These are phyloP conservation scores for Elsinoe ampelina DNA, from an alignment of 2,329 filamentous ascomycete species.

Conservation along the genomic window DNA sequence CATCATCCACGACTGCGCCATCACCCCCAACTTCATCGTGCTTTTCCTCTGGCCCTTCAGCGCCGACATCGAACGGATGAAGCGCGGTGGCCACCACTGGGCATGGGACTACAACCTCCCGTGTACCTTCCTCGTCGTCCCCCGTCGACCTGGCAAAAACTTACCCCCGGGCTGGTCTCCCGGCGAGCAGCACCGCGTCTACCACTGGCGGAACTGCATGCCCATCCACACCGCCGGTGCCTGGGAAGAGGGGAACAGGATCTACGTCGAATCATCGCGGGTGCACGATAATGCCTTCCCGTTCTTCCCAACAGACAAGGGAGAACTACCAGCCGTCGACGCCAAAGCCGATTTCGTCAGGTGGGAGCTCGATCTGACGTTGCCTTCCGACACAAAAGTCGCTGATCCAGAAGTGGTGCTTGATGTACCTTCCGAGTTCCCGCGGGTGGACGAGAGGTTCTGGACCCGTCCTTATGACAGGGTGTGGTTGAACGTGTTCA, in stretches of 20 bases:
- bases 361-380: conserved; percentile 33
- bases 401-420: conserved; percentile 26
- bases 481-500: conserved; percentile 34
- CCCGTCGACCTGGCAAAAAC: conserved; percentile 17
- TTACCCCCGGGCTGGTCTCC: conserved; percentile 7
- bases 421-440: conserved; percentile 36
- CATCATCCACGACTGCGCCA: conserved; percentile 33
- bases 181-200: conserved; percentile 14
- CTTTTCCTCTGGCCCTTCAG: conserved; percentile 33
- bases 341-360: conserved; percentile 36
- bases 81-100: conserved; percentile 33
- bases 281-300: conserved; percentile 37
- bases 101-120: conserved; percentile 27
- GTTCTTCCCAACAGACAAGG: conserved; percentile 33
- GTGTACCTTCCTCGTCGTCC: conserved; percentile 22
- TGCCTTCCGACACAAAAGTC: conserved; percentile 21
- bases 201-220: conserved; percentile 14
- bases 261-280: conserved; percentile 31
- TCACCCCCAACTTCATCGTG: conserved; percentile 32
- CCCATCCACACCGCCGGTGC: conserved; percentile 32
- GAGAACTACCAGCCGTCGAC: conserved; percentile 22
- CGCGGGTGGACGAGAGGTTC: conserved; percentile 38
- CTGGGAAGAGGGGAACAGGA: conserved; percentile 32
- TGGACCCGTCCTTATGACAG: conserved; percentile 32
- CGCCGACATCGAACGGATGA: conserved; percentile 27